Evolutionary conservation across 1,284 basidiomycete genomes (phyloP).

Genomic region (Rhodotorula mucilaginosa): DNA sequence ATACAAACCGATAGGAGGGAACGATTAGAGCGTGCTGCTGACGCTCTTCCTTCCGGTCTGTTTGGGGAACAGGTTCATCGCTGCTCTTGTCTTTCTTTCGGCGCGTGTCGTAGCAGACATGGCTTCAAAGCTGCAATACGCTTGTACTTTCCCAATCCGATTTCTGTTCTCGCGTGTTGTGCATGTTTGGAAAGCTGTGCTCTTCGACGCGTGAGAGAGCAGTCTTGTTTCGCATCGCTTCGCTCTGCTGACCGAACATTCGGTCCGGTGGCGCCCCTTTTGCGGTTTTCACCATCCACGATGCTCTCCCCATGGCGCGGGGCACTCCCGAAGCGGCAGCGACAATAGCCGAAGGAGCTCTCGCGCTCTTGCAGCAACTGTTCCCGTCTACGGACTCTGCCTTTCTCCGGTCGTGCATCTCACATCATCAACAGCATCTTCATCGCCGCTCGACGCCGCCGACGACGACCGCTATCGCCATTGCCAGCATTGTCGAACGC

Average conservation of each 20-base stretch:
- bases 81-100: neutral
- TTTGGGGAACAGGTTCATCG: neutral
- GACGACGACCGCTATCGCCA: neutral
- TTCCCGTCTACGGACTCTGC: slow-evolving; percentile 3
- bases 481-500: neutral
- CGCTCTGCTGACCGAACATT: no score
- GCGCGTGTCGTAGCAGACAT: neutral
- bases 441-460: no score
- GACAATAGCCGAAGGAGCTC: slow-evolving; percentile 30
- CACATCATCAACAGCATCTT: neutral
- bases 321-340: neutral
- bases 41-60: neutral
- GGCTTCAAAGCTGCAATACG: neutral
- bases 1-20: neutral
- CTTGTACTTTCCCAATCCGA: no score
- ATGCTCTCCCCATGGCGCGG: neutral
- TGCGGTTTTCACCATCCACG: neutral
- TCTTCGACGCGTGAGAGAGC: no score
- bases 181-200: no score
- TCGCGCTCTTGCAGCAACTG: slow-evolving; percentile 11
- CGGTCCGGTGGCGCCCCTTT: neutral
- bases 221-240: neutral
- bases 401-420: slow-evolving; percentile 46
- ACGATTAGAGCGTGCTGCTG: neutral
- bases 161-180: no score